Evolutionary conservation across 2,329 filamentous ascomycete genomes (phyloP).

Genomic region (Sclerotinia sclerotiorum): DNA sequence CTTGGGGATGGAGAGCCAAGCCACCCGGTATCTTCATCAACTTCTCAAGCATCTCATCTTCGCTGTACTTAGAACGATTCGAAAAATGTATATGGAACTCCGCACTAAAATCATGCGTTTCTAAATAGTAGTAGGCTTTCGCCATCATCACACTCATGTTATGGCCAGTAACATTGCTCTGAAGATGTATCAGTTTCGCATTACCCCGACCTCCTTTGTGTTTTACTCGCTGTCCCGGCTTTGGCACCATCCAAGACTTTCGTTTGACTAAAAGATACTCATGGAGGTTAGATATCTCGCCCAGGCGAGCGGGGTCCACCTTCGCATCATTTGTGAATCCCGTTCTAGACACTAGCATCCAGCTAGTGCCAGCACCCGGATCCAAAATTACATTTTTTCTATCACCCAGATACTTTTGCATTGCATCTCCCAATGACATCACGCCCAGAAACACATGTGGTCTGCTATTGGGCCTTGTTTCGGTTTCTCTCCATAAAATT

Average conservation of each 20-base stretch:
- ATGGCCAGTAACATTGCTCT: background rate
- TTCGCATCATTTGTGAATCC: background rate
- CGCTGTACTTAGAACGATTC: background rate
- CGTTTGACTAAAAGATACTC: constrained; percentile 15
- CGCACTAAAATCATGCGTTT: background rate
- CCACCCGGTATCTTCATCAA: background rate
- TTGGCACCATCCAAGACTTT: constrained; percentile 12
- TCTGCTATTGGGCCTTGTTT: background rate
- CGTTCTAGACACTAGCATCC: constrained; percentile 12
- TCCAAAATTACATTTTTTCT: background rate
- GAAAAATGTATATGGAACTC: constrained; percentile 17
- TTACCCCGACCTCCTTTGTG: background rate
- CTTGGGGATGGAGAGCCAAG: constrained; percentile 15
- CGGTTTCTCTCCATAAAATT: constrained; percentile 3
- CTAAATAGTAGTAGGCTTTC: constrained; percentile 2
- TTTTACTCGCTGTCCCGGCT: background rate
- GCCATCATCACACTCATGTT: background rate
- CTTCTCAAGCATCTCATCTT: background rate
- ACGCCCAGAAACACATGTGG: background rate
- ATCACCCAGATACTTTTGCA: background rate
- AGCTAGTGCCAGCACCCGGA: background rate
- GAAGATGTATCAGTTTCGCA: constrained; percentile 4
- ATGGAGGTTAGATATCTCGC: background rate
- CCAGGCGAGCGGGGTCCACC: background rate
- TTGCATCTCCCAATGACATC: background rate